phyloP scores from a whole-genome alignment of 768 basidiomycete species.

The Russula vinacea region DNA sequence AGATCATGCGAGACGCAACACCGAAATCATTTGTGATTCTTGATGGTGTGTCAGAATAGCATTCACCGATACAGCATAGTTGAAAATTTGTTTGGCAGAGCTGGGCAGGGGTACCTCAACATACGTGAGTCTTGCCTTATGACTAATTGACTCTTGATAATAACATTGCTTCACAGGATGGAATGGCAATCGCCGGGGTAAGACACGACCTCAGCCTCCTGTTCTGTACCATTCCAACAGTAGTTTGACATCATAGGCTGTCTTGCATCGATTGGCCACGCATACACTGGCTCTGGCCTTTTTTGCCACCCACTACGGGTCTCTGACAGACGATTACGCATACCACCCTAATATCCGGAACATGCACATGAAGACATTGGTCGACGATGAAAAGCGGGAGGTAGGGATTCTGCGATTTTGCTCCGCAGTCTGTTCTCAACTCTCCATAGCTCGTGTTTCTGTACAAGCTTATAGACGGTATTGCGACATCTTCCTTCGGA shows the following conservation, averaged over 20 bases:
- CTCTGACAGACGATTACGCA: slow-evolving; percentile 88
- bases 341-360: slow-evolving; percentile 90
- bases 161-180: slow-evolving; percentile 56
- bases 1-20: slow-evolving; percentile 90
- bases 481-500: slow-evolving; percentile 86
- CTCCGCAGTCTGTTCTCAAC: not conserved
- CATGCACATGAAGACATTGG: slow-evolving; percentile 94
- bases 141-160: slow-evolving; percentile 8
- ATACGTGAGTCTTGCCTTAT: slow-evolving; percentile 50
- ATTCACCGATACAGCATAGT: not conserved
- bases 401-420: slow-evolving; percentile 41
- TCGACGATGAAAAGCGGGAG: slow-evolving; percentile 89
- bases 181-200: slow-evolving; percentile 97
- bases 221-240: not conserved
- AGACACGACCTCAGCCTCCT: slow-evolving; percentile 28
- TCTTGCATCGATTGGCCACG: slow-evolving; percentile 91
- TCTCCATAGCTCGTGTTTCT: slow-evolving; percentile 78
- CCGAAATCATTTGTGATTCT: slow-evolving; percentile 92
- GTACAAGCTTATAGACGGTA: slow-evolving; percentile 88
- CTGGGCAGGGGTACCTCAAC: slow-evolving; percentile 95
- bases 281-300: slow-evolving; percentile 88
- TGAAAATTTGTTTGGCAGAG: slow-evolving; percentile 49
- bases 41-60: slow-evolving; percentile 61
- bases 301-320: slow-evolving; percentile 98
- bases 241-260: slow-evolving; percentile 52